These are phyloP conservation scores for Arthroderma sp. DNA, from an alignment of 2,329 filamentous ascomycete genomes.

Conservation along the genomic window DNA sequence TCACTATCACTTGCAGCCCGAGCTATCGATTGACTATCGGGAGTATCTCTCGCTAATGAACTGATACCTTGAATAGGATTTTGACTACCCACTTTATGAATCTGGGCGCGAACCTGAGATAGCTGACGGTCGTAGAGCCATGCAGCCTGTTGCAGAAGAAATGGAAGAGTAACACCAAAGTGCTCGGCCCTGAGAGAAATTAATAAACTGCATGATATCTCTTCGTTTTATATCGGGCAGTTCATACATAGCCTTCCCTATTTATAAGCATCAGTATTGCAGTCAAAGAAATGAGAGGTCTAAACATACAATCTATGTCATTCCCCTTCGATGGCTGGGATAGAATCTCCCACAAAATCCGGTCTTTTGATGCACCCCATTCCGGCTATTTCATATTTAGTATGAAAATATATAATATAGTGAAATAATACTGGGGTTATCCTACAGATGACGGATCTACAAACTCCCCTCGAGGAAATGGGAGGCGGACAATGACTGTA, in stretches of 20 bases:
- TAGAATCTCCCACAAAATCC: conserved; percentile 77
- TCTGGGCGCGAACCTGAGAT: conserved; percentile 78
- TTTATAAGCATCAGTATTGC: conserved; percentile 12
- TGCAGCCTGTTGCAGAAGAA: conserved; percentile 83
- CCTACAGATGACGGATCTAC: conserved; percentile 75
- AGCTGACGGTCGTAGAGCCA: conserved; percentile 88
- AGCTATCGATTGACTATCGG: conserved; percentile 24
- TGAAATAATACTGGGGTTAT: conserved; percentile 10
- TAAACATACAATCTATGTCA: conserved; percentile 66
- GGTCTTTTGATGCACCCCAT: conserved; percentile 81
- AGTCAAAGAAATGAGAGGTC: conserved; percentile 1
- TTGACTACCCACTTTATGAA: conserved; percentile 49
- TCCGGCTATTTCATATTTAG: conserved; percentile 47
- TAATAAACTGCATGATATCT: not conserved
- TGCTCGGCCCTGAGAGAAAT: conserved; percentile 44
- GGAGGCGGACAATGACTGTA: conserved; percentile 79
- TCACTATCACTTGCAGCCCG: conserved; percentile 21
- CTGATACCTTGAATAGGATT: conserved; percentile 29
- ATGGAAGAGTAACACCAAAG: conserved; percentile 76
- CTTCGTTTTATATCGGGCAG: not conserved
- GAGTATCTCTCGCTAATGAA: conserved; percentile 27
- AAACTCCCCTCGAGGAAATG: conserved; percentile 75
- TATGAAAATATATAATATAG: conserved; percentile 1
- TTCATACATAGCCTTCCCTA: conserved; percentile 62
- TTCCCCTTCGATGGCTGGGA: conserved; percentile 64